phyloP scores from a whole-genome alignment of 768 basidiomycete genomes.

The Vararia minispora region DNA sequence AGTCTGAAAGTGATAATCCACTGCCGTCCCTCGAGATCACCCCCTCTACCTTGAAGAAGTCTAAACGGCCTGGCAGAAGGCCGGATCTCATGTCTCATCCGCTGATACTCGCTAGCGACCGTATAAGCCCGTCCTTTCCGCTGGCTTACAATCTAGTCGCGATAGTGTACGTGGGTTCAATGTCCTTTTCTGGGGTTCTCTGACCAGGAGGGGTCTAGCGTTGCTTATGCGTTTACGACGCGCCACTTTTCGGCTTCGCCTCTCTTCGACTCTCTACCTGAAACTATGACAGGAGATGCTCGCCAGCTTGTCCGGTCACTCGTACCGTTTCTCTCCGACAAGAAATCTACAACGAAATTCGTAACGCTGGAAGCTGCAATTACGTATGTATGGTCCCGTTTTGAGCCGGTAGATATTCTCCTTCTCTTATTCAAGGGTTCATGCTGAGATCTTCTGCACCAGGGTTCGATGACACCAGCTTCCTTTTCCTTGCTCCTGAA shows the following conservation, averaged over 20 bases:
- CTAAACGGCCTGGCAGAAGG: conserved; percentile 22
- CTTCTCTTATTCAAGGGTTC: neutral
- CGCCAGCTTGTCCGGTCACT: conserved; percentile 36
- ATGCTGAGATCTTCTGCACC: neutral
- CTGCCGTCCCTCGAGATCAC: neutral
- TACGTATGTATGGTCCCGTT: conserved; percentile 58
- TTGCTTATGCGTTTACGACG: conserved; percentile 58
- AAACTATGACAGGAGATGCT: conserved; percentile 37
- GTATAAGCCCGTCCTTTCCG: conserved; percentile 12
- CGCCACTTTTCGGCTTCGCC: conserved; percentile 53
- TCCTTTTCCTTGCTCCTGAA: conserved; percentile 42
- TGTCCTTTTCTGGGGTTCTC: neutral
- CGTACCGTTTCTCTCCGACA: conserved; percentile 55
- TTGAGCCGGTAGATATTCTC: conserved; percentile 34
- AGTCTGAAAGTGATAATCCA: conserved; percentile 4
- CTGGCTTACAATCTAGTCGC: conserved; percentile 63
- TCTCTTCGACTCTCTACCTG: conserved; percentile 31
- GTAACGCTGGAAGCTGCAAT: conserved; percentile 37
- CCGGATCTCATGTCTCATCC: conserved; percentile 38
- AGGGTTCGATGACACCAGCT: conserved; percentile 26
- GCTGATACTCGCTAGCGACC: conserved; percentile 27
- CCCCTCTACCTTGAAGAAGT: neutral
- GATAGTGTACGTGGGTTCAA: conserved; percentile 40
- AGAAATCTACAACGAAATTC: conserved; percentile 44
- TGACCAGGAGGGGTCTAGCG: conserved; percentile 24